Percentiles rank a stretch among this genome's conserved stretches.
Evolutionary conservation across 2,329 filamentous ascomycete genomes (phyloP).

Genomic region (Davidsoniella neocaledoniae): DNA sequence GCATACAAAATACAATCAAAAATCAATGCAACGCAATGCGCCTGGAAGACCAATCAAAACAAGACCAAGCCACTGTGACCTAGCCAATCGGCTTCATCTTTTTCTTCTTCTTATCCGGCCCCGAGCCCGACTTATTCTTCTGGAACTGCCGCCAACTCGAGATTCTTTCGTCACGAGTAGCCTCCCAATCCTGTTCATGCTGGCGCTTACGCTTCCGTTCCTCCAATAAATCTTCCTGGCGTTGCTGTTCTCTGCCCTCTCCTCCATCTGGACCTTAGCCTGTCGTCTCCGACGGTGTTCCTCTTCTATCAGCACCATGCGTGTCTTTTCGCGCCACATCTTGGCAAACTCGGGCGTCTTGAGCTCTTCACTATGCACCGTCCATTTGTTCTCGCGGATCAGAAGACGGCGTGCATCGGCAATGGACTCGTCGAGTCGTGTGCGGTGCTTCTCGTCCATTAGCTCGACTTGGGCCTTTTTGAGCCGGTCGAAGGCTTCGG

Average conservation of each 20-base stretch:
- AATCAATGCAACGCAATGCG: background rate
- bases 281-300: constrained; percentile 72
- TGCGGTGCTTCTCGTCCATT: constrained; percentile 85
- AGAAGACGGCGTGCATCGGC: constrained; percentile 89
- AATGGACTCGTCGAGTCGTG: constrained; percentile 79
- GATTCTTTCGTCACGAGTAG: constrained; percentile 77
- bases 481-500: constrained; percentile 89
- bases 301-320: constrained; percentile 80
- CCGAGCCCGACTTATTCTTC: constrained; percentile 44
- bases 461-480: constrained; percentile 87
- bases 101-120: constrained; percentile 49
- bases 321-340: constrained; percentile 81
- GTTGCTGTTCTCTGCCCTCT: constrained; percentile 83
- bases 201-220: constrained; percentile 72
- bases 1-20: background rate
- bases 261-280: constrained; percentile 86
- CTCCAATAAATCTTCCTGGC: constrained; percentile 71
- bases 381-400: constrained; percentile 89
- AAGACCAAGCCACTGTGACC: constrained; percentile 12
- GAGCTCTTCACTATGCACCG: constrained; percentile 70
- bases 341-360: constrained; percentile 68
- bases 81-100: constrained; percentile 49
- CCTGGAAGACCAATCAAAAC: background rate
- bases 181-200: constrained; percentile 90
- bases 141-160: constrained; percentile 88